These are phyloP conservation scores for Russula compacta DNA, from an alignment of 768 basidiomycete genomes.

Conservation along the genomic window DNA sequence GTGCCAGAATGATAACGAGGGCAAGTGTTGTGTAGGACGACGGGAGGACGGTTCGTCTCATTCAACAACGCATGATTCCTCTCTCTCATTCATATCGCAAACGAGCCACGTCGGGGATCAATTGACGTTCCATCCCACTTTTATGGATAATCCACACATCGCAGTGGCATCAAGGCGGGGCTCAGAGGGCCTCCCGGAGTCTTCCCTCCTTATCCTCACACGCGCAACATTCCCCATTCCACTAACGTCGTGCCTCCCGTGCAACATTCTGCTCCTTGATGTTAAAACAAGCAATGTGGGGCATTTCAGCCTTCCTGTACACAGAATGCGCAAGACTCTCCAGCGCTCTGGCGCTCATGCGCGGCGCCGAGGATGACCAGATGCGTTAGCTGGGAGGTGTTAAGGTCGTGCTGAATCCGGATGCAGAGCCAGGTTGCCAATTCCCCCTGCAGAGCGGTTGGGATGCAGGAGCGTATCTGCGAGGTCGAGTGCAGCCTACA, in stretches of 20 bases:
- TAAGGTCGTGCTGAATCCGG: slow-evolving; percentile 47
- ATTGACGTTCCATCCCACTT: slow-evolving; percentile 42
- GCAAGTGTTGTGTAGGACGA: slow-evolving; percentile 47
- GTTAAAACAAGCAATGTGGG: slow-evolving; percentile 52
- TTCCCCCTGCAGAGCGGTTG: slow-evolving; percentile 41
- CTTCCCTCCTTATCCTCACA: slow-evolving; percentile 32
- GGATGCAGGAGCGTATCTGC: slow-evolving; percentile 43
- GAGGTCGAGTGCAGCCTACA: slow-evolving; percentile 59
- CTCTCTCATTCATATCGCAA: neutral
- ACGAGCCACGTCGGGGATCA: neutral
- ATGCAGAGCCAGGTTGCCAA: slow-evolving; percentile 19
- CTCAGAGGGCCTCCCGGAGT: slow-evolving; percentile 24
- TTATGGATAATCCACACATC: slow-evolving; percentile 66
- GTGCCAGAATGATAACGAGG: slow-evolving; percentile 53
- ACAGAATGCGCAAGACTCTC: slow-evolving; percentile 62
- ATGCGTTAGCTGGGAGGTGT: slow-evolving; percentile 51
- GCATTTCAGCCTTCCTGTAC: slow-evolving; percentile 65
- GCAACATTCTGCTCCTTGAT: no score
- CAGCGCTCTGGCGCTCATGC: slow-evolving; percentile 56
- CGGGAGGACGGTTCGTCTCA: no score
- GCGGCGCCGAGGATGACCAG: slow-evolving; percentile 58
- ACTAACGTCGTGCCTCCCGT: no score
- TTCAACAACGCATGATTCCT: no score
- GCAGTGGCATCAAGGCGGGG: slow-evolving; percentile 52
- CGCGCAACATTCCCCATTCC: no score